Base-by-base conservation (phyloP, 192 early-diverging fungal genomes). In the Rhizophagus clarus region DNA sequence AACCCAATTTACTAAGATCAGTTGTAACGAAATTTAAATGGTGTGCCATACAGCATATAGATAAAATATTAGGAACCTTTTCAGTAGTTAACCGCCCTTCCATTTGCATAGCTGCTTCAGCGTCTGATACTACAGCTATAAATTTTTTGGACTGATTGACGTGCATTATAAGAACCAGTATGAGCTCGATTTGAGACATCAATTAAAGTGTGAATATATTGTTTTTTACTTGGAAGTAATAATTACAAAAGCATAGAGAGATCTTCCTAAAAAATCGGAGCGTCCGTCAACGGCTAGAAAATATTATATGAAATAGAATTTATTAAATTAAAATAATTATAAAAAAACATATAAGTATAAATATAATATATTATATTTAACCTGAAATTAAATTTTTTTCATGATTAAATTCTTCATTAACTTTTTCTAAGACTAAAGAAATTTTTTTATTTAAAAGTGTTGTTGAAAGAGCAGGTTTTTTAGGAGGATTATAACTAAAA, bases 11-110 rank as follows among this genome's bases (percentile, higher is more conserved):
- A 5, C 2, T 37, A 37, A 37, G 34, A 37, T 37, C 34, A 37
- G 34, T 37, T 37, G 34, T 37, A 37, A 37, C 5, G 5, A 37
- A 5, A 37, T 37, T 37, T 37, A 37, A 40, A 40, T 69, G 67
- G n/a, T 69, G 67, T 37, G 67, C 34, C 32, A 69, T 69, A 69
- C 67, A 69, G 32, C 67, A 22, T 6, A 69, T 37, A n/a, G 67
- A 40, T 69, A 69, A 69, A 40, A 69, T 69, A 69, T 69, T 14
- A 40, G 20, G 34, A 42, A 22, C 40, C 40, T 34, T 69, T 1
- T 3, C 12, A 17, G 67, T 7, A 3, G 40, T 17, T 3, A 37
- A 6, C 14, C 34, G 7, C 37, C 37, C 40, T 17, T 32, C 67
- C 10, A n/a, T 15, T 7, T 15, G 14, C 31, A 69, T 69, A 22